These are phyloP conservation scores for Trichoderma afroharzianum DNA, from an alignment of 2,329 filamentous ascomycete species.

Conservation along the genomic window DNA sequence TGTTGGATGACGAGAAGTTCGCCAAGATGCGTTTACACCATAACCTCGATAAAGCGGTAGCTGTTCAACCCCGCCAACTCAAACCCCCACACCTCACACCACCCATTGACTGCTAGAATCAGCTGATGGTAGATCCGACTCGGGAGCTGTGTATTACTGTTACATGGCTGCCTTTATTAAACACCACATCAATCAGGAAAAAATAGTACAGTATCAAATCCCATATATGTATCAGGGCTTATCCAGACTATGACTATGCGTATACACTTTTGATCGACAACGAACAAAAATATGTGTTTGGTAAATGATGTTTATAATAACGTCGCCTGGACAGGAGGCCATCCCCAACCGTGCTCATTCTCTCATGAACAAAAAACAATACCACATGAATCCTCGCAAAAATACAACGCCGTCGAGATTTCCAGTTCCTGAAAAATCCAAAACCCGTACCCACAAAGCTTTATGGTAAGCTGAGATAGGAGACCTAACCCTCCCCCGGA, in stretches of 20 bases:
- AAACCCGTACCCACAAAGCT: conserved; percentile 21
- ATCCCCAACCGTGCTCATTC: background rate
- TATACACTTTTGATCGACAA: conserved; percentile 9
- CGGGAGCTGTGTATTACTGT: background rate
- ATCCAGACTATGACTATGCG: conserved; percentile 1
- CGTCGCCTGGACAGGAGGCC: background rate
- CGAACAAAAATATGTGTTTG: background rate
- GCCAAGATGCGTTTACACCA: background rate
- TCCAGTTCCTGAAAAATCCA: conserved; percentile 23
- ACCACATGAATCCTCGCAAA: conserved; percentile 5
- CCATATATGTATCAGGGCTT: background rate
- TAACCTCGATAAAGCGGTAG: conserved; percentile 24
- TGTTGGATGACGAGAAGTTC: background rate
- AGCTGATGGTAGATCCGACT: background rate
- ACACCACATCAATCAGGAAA: background rate
- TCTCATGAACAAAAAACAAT: background rate
- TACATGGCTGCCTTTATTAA: background rate
- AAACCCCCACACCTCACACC: conserved; percentile 9
- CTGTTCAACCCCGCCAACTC: background rate
- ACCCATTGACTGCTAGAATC: background rate
- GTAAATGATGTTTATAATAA: background rate
- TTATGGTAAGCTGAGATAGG: conserved; percentile 20
- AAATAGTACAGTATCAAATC: background rate
- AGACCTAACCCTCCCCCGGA: conserved; percentile 21
- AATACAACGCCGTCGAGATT: conserved; percentile 30